phyloP scores from a whole-genome alignment of 768 basidiomycete species.

The Serendipita sp. region DNA sequence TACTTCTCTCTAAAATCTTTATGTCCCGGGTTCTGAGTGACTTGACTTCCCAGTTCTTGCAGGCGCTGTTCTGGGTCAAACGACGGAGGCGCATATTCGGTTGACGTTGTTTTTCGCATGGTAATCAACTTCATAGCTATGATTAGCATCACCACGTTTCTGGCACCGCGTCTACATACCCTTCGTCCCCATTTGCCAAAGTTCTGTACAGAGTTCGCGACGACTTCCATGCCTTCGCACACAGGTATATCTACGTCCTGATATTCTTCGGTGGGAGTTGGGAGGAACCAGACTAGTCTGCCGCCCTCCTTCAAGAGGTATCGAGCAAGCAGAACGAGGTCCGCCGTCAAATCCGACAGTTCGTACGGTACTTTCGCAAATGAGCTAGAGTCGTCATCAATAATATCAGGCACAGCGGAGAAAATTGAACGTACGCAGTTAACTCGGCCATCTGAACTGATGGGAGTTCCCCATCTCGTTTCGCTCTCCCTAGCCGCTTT shows the following conservation, averaged over 20 bases:
- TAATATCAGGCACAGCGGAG: neutral
- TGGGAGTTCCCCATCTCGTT: slow-evolving; percentile 23
- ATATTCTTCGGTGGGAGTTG: slow-evolving; percentile 84
- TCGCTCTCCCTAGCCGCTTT: slow-evolving; percentile 62
- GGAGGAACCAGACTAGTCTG: slow-evolving; percentile 88
- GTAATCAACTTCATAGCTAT: slow-evolving; percentile 63
- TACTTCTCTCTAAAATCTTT: slow-evolving; percentile 80
- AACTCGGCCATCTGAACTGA: neutral
- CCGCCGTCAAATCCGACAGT: slow-evolving; percentile 62
- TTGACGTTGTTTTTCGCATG: slow-evolving; percentile 48
- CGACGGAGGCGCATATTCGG: slow-evolving; percentile 34
- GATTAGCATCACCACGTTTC: neutral
- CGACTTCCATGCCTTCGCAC: slow-evolving; percentile 74
- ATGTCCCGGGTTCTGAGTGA: slow-evolving; percentile 53
- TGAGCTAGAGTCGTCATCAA: slow-evolving; percentile 37
- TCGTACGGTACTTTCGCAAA: slow-evolving; percentile 86
- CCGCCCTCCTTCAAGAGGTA: slow-evolving; percentile 76
- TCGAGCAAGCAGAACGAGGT: slow-evolving; percentile 68
- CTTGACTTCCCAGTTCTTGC: slow-evolving; percentile 9
- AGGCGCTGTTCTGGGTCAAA: slow-evolving; percentile 28
- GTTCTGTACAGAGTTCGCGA: slow-evolving; percentile 79
- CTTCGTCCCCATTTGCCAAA: slow-evolving; percentile 93
- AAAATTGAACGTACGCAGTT: slow-evolving; percentile 20
- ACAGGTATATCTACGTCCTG: slow-evolving; percentile 73
- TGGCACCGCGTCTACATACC: slow-evolving; percentile 30